Evolutionary conservation across 2,329 filamentous ascomycete species (phyloP).

Genomic region (Aspergillus carbonarius): DNA sequence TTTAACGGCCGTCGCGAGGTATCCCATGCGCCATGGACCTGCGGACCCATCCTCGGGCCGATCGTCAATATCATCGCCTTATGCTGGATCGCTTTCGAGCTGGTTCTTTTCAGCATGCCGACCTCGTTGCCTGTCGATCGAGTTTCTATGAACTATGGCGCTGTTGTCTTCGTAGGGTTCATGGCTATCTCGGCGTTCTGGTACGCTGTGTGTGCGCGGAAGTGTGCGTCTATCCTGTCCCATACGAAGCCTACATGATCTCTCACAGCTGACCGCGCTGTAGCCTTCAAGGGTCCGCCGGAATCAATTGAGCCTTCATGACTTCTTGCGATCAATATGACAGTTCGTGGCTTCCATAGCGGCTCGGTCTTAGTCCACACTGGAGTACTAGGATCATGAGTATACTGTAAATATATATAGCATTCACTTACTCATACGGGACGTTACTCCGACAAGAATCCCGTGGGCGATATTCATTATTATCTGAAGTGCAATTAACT

Average conservation of each 20-base stretch:
- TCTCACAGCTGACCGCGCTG: not conserved
- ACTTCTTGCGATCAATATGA: too few species aligned
- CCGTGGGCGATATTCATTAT: too few species aligned
- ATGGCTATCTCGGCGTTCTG: slow-evolving; percentile 51
- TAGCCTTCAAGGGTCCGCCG: slow-evolving; percentile 39
- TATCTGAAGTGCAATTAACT: too few species aligned
- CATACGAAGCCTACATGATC: not conserved
- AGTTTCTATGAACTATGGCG: slow-evolving; percentile 58
- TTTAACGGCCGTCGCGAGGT: slow-evolving; percentile 50
- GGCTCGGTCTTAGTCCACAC: too few species aligned
- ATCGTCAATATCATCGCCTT: slow-evolving; percentile 50
- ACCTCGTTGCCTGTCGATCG: slow-evolving; percentile 54
- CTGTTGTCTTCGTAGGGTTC: slow-evolving; percentile 59
- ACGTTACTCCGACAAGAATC: too few species aligned
- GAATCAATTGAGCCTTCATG: too few species aligned
- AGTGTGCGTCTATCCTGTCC: slow-evolving; percentile 40
- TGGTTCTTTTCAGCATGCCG: slow-evolving; percentile 56
- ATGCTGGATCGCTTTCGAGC: slow-evolving; percentile 53
- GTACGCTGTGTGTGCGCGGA: slow-evolving; percentile 54
- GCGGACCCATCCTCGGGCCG: slow-evolving; percentile 45
- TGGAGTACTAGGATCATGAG: too few species aligned
- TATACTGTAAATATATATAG: too few species aligned
- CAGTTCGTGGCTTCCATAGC: too few species aligned
- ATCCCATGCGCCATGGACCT: slow-evolving; percentile 50
- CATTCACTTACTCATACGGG: too few species aligned